Evolutionary conservation across 1,284 basidiomycete genomes (phyloP).

Genomic region (Gomphus bonarii): DNA sequence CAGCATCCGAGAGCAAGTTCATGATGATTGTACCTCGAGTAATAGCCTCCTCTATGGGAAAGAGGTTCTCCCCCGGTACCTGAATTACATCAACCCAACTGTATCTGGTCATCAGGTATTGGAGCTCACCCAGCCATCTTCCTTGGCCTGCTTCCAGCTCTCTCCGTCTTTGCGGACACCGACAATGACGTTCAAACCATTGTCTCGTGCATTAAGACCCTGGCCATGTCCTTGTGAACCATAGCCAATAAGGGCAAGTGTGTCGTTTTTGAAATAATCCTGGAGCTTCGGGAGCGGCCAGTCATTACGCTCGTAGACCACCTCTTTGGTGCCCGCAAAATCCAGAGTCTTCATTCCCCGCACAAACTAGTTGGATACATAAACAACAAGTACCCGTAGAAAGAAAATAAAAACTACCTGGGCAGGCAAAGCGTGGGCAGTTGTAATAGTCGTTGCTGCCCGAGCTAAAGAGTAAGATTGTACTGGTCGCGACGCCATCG

Average conservation of each 20-base stretch:
- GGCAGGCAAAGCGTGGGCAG: background rate
- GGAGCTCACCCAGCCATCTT: conserved; percentile 86
- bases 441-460: background rate
- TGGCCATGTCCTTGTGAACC: conserved; percentile 99
- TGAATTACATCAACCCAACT: conserved; percentile 20
- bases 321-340: conserved; percentile 94
- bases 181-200: conserved; percentile 97
- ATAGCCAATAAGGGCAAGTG: conserved; percentile 97
- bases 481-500: background rate
- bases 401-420: background rate
- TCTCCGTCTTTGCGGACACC: conserved; percentile 97
- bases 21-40: conserved; percentile 96
- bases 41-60: conserved; percentile 98
- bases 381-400: background rate
- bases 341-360: conserved; percentile 96
- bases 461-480: conserved; percentile 2
- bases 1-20: conserved; percentile 98
- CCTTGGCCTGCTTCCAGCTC: conserved; percentile 91
- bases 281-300: conserved; percentile 98
- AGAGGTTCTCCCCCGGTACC: conserved; percentile 95
- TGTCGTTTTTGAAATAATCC: conserved; percentile 99
- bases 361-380: conserved; percentile 22
- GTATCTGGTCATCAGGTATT: background rate
- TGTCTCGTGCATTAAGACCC: conserved; percentile 97
- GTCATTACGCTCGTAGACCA: conserved; percentile 95